These are phyloP conservation scores for Penicillium canescens DNA, from an alignment of 495 filamentous ascomycete genomes.

Conservation along the genomic window DNA sequence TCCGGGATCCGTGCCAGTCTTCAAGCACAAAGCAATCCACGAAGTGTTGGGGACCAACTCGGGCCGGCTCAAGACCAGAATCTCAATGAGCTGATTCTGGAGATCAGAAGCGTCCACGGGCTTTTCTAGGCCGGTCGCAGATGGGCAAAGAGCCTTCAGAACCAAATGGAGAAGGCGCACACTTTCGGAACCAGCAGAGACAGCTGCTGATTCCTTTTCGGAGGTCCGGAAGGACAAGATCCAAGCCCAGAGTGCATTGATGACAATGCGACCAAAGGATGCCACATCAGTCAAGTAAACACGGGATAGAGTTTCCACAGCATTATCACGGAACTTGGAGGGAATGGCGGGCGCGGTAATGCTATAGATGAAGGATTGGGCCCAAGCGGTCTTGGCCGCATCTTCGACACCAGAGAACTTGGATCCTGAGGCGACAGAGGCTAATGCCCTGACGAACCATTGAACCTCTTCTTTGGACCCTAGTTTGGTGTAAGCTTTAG, in stretches of 20 bases:
- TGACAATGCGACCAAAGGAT: conserved; percentile 57
- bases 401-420: conserved; percentile 34
- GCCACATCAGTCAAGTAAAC: conserved; percentile 57
- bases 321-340: conserved; percentile 57
- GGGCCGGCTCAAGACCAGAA: conserved; percentile 76
- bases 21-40: conserved; percentile 88
- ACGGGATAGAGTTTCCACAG: conserved; percentile 55
- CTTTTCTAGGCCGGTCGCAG: conserved; percentile 36
- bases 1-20: conserved; percentile 78
- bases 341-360: conserved; percentile 61
- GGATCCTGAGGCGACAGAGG: conserved; percentile 52
- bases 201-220: conserved; percentile 77
- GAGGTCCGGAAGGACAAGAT: conserved; percentile 58
- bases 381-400: conserved; percentile 61
- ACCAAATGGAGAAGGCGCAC: conserved; percentile 54
- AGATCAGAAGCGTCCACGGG: conserved; percentile 41
- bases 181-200: conserved; percentile 64
- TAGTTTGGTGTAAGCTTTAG: conserved; percentile 79
- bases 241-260: conserved; percentile 84
- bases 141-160: conserved; percentile 70
- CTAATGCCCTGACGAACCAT: conserved; percentile 74
- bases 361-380: conserved; percentile 77
- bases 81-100: conserved; percentile 64
- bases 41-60: conserved; percentile 72
- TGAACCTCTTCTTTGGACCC: conserved; percentile 66